Percentiles rank a stretch among this genome's conserved stretches.
Conservation (phyloP, 352 stramenopile species). For the Phytophthora hibernalis region DNA sequence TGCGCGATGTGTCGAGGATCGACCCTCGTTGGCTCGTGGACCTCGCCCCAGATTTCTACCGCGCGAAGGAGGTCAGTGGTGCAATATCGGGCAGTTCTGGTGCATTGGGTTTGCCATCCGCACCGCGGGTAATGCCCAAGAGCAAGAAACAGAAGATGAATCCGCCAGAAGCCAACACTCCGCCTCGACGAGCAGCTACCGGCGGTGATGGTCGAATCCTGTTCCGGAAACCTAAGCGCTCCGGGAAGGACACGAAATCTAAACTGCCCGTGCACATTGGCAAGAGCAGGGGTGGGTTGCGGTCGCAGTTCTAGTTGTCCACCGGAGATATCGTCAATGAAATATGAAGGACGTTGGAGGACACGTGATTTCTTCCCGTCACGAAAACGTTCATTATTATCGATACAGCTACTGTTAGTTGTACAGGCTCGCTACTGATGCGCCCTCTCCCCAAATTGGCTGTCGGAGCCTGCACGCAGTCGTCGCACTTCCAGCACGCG, state of each 20-base stretch:
- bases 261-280: constrained; percentile 82
- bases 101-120: constrained; percentile 63
- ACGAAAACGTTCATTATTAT: constrained; percentile 54
- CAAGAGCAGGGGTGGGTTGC: constrained; percentile 82
- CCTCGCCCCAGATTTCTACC: constrained; percentile 78
- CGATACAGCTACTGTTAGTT: constrained; percentile 35
- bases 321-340: neutral
- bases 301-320: constrained; percentile 71
- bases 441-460: constrained; percentile 37
- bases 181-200: constrained; percentile 30
- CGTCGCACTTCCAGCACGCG: constrained; percentile 70
- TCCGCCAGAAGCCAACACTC: constrained; percentile 16
- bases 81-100: constrained; percentile 75
- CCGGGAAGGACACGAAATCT: constrained; percentile 33
- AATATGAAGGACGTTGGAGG: constrained; percentile 2
- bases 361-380: constrained; percentile 26
- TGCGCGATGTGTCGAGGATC: constrained; percentile 75
- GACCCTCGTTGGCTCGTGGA: constrained; percentile 79
- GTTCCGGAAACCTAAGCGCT: constrained; percentile 70
- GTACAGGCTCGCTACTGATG: constrained; percentile 22
- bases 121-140: constrained; percentile 11
- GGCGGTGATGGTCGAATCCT: constrained; percentile 65
- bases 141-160: constrained; percentile 39
- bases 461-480: constrained; percentile 48
- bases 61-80: constrained; percentile 70